Evolutionary conservation across 2,329 filamentous ascomycete species (phyloP).

Genomic region (Helicocarpus griseus): DNA sequence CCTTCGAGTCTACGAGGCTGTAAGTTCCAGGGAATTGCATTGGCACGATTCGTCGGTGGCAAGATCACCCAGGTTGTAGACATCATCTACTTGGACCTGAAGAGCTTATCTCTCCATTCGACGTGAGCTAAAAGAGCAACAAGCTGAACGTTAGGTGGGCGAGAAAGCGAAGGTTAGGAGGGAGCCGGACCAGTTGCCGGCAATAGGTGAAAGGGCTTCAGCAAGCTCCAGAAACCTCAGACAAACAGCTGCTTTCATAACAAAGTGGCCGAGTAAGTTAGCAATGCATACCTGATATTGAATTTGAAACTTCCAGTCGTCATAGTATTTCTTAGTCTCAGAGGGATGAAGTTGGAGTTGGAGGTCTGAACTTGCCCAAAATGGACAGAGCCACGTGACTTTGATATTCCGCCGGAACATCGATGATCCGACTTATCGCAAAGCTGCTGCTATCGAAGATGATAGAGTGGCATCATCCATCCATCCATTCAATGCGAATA

Average conservation of each 20-base stretch:
- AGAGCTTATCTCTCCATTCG: too few species aligned
- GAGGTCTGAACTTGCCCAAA: background rate
- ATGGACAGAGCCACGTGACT: background rate
- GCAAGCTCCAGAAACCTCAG: background rate
- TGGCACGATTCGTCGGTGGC: background rate
- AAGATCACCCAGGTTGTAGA: background rate
- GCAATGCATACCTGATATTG: too few species aligned
- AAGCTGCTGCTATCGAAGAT: background rate
- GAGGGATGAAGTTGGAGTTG: too few species aligned
- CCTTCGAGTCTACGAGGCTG: background rate
- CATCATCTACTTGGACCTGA: background rate
- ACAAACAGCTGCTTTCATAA: background rate
- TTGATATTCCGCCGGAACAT: background rate
- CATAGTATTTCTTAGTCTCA: too few species aligned
- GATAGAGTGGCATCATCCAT: background rate
- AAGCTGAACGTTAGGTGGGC: background rate
- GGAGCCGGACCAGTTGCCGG: background rate
- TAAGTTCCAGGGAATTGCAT: background rate
- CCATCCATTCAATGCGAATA: background rate
- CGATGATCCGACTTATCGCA: background rate
- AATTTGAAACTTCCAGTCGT: too few species aligned
- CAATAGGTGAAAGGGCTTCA: too few species aligned
- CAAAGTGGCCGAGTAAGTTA: background rate
- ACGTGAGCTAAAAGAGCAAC: background rate
- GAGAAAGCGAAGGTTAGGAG: background rate